Conservation (phyloP, 805 yeast species). For the Candida nitratophila region DNA sequence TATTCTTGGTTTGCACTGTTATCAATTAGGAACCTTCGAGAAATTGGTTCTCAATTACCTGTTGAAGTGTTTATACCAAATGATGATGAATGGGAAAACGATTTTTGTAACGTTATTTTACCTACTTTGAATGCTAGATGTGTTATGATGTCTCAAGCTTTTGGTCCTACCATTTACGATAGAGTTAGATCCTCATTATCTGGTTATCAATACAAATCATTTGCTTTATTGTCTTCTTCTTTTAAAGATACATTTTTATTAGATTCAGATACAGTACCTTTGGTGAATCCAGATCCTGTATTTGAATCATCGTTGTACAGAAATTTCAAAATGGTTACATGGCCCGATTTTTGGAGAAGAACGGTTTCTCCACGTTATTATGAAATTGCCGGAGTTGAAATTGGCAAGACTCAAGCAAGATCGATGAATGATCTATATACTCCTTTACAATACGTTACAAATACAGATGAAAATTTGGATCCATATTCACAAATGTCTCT, state of each 20-base stretch:
- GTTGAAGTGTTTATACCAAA: constrained; percentile 37
- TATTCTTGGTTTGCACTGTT: constrained; percentile 35
- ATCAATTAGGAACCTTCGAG: constrained; percentile 34
- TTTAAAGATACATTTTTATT: constrained; percentile 38
- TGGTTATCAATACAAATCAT: constrained; percentile 33
- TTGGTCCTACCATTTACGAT: constrained; percentile 20
- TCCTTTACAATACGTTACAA: constrained; percentile 5
- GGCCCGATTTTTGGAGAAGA: constrained; percentile 78
- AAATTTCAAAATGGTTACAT: constrained; percentile 47
- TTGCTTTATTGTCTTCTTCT: constrained; percentile 39
- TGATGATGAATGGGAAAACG: constrained; percentile 31
- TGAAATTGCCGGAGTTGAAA: constrained; percentile 18
- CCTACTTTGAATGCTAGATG: constrained; percentile 38
- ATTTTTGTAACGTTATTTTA: constrained; percentile 31
- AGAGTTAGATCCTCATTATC: constrained; percentile 11
- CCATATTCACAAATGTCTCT: constrained; percentile 33
- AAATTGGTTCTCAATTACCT: constrained; percentile 36
- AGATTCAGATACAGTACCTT: constrained; percentile 42
- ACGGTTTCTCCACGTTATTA: constrained; percentile 58
- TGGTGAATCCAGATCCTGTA: constrained; percentile 32
- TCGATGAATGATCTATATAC: constrained; percentile 21
- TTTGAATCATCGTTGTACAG: constrained; percentile 35
- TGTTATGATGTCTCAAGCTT: constrained; percentile 29
- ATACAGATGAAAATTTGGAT: constrained; percentile 4
- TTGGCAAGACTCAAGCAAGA: constrained; percentile 25